phyloP scores from a whole-genome alignment of 768 basidiomycete species.

The Lactarius quietus region DNA sequence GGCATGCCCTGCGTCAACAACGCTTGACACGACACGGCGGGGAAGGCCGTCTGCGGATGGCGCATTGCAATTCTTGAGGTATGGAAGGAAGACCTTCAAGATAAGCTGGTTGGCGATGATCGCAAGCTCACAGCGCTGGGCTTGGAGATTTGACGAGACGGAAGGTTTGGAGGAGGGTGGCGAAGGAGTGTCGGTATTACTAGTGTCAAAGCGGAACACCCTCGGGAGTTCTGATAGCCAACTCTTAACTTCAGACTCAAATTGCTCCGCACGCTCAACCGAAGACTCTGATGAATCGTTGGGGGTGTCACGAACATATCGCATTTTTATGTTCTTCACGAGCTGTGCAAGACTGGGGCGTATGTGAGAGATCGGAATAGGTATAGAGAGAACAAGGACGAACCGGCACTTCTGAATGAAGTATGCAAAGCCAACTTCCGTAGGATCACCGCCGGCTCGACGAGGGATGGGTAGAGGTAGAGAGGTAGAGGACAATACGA shows the following conservation, averaged over 20 bases:
- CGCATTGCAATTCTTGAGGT: constrained; percentile 39
- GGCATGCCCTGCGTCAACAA: constrained; percentile 61
- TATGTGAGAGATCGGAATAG: constrained; percentile 1
- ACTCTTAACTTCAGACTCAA: constrained; percentile 53
- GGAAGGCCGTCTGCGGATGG: constrained; percentile 34
- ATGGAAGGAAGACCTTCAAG: constrained; percentile 65
- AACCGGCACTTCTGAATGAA: constrained; percentile 61
- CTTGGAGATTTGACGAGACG: constrained; percentile 39
- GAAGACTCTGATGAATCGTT: constrained; percentile 39
- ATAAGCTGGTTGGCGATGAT: constrained; percentile 59
- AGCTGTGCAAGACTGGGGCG: constrained; percentile 53
- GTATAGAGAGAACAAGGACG: constrained; percentile 28
- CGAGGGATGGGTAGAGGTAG: constrained; percentile 39
- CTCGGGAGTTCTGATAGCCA: constrained; percentile 54
- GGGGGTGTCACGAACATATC: constrained; percentile 40
- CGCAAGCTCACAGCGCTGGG: constrained; percentile 57
- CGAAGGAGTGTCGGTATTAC: constrained; percentile 31
- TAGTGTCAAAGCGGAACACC: constrained; percentile 43
- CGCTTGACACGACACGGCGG: constrained; percentile 54
- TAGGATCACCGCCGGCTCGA: constrained; percentile 28
- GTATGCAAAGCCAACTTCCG: constrained; percentile 41
- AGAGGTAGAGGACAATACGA: constrained; percentile 44
- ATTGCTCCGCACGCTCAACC: constrained; percentile 56
- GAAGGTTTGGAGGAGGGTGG: constrained; percentile 22
- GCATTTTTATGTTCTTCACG: constrained; percentile 57